Conservation (phyloP, 768 basidiomycete genomes). For the Auricularia heimuer region DNA sequence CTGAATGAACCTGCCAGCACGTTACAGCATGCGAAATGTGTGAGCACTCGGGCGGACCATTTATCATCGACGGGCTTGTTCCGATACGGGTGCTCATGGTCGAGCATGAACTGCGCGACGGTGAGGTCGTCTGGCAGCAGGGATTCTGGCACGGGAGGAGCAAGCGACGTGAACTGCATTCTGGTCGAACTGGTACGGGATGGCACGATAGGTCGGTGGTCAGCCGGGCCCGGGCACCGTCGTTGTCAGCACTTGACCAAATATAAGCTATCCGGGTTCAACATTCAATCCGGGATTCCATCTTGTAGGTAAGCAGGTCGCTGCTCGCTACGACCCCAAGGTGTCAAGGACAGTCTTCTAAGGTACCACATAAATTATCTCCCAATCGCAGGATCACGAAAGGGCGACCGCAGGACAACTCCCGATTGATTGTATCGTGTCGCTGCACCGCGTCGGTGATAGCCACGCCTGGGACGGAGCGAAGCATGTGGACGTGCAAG, state of each 20-base stretch:
- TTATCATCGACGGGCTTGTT: background rate
- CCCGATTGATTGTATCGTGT: background rate
- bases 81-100: slow-evolving; percentile 12
- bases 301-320: no score
- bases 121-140: slow-evolving; percentile 10
- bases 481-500: background rate
- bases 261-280: no score
- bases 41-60: background rate
- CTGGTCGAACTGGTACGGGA: background rate
- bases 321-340: no score
- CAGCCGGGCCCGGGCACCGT: no score
- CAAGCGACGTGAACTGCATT: background rate
- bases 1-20: slow-evolving; percentile 3
- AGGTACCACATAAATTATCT: no score
- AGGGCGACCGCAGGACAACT: no score
- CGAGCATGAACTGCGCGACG: slow-evolving; percentile 16
- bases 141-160: background rate
- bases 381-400: no score
- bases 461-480: background rate
- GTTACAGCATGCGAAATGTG: background rate
- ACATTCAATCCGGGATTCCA: no score
- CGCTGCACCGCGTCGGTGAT: background rate
- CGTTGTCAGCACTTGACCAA: no score
- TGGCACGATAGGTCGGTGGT: no score
- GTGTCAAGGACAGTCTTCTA: no score